Conservation (phyloP, 371 early-diverging fungal species). For the Mortierella sp. region DNA sequence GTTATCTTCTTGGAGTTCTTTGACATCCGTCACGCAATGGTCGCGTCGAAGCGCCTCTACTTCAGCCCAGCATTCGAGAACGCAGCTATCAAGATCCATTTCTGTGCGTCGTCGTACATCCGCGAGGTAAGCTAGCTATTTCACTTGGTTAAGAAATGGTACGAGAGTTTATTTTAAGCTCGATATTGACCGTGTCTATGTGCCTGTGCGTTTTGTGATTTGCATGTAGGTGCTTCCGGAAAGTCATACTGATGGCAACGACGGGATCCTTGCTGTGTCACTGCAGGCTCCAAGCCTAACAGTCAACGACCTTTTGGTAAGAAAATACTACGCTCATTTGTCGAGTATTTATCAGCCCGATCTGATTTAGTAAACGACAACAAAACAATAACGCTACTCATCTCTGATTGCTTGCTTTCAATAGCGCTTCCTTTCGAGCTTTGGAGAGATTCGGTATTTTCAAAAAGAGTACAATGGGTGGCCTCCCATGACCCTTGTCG, state of each 20-base stretch:
- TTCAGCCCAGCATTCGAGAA: constrained; percentile 6
- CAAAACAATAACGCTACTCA: no score
- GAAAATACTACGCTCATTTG: background rate
- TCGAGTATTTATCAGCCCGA: background rate
- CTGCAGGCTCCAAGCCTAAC: constrained; percentile 26
- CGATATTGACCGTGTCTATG: background rate
- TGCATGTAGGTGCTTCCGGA: constrained; percentile 33
- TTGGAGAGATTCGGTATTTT: constrained; percentile 41
- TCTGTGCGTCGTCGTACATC: constrained; percentile 21
- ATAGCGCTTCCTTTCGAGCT: constrained; percentile 27
- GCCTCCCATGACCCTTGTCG: constrained; percentile 34
- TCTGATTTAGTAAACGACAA: no score
- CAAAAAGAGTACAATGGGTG: constrained; percentile 24
- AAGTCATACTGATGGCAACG: constrained; percentile 25
- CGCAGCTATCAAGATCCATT: constrained; percentile 18
- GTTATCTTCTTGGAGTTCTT: constrained; percentile 45
- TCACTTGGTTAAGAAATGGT: background rate
- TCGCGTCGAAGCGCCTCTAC: constrained; percentile 18
- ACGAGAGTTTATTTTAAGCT: background rate
- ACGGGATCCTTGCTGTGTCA: constrained; percentile 30
- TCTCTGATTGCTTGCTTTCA: background rate
- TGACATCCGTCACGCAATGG: constrained; percentile 50
- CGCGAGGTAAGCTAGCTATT: constrained; percentile 15
- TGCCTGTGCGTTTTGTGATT: background rate
- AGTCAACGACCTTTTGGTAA: constrained; percentile 43